A percentile compares a stretch with the other conserved stretches of the same genome.
Evolutionary conservation across 2,329 filamentous ascomycete genomes (phyloP).

Genomic region (Myriangium duriaei): DNA sequence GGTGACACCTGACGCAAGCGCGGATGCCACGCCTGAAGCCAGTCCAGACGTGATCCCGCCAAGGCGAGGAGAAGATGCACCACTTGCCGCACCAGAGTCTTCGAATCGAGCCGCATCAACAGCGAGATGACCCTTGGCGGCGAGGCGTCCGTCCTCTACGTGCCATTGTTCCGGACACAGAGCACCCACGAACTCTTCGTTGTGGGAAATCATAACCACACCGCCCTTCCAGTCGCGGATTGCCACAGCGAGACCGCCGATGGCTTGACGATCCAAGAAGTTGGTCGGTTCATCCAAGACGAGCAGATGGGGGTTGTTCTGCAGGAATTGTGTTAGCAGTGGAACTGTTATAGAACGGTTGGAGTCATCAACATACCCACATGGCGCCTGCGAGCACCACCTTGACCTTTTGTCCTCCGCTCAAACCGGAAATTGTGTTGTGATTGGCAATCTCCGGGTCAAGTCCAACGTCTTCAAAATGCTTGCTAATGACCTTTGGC

Average conservation of each 20-base stretch:
- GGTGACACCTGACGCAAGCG: conserved; percentile 10
- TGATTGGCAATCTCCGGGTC: conserved; percentile 98
- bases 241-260: conserved; percentile 91
- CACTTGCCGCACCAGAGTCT: conserved; percentile 46
- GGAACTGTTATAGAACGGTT: conserved; percentile 66
- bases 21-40: conserved; percentile 19
- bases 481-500: conserved; percentile 88
- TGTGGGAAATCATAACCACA: conserved; percentile 98
- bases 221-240: conserved; percentile 97
- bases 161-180: conserved; percentile 95
- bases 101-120: conserved; percentile 76
- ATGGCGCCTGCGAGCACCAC: conserved; percentile 75
- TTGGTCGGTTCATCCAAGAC: conserved; percentile 44
- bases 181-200: conserved; percentile 96
- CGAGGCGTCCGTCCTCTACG: conserved; percentile 75
- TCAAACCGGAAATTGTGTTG: conserved; percentile 92
- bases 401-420: conserved; percentile 97
- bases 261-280: conserved; percentile 38
- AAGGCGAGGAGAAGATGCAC: conserved; percentile 54
- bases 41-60: conserved; percentile 38
- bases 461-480: conserved; percentile 92
- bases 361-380: conserved; percentile 13
- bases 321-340: conserved; percentile 32
- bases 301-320: conserved; percentile 89
- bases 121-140: conserved; percentile 66